These are phyloP conservation scores for Beauveria bassiana DNA, from an alignment of 2,329 filamentous ascomycete genomes.

Conservation along the genomic window DNA sequence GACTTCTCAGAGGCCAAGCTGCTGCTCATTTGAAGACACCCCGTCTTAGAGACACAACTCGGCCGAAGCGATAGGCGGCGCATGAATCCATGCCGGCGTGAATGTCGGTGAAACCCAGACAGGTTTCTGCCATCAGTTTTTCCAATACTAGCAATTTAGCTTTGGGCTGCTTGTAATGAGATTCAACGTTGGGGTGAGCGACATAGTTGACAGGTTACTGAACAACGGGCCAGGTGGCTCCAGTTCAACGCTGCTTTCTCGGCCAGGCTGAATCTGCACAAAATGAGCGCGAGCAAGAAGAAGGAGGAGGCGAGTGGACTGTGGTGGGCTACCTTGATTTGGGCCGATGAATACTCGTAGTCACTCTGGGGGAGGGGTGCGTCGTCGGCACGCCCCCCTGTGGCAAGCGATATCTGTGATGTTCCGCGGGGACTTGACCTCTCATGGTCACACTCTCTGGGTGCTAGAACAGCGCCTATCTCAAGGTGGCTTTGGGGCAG, in stretches of 20 bases:
- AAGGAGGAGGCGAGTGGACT: neutral
- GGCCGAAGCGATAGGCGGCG: neutral
- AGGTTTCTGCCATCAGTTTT: neutral
- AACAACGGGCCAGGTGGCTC: conserved; percentile 1
- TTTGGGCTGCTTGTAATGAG: neutral
- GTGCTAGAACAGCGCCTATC: conserved; percentile 8
- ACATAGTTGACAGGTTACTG: neutral
- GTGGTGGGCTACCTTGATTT: conserved; percentile 7
- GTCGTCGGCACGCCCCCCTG: neutral
- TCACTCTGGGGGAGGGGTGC: neutral
- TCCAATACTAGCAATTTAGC: neutral
- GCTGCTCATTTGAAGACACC: neutral
- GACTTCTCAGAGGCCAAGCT: neutral
- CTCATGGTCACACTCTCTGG: conserved; percentile 5
- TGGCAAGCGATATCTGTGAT: conserved; percentile 4
- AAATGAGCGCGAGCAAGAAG: conserved; percentile 2
- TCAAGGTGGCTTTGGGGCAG: conserved; percentile 8
- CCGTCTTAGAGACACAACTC: neutral
- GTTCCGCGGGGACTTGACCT: conserved; percentile 1
- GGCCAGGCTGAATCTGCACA: conserved; percentile 6
- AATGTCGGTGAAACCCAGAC: conserved; percentile 2
- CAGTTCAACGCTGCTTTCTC: conserved; percentile 7
- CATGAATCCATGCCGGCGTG: neutral
- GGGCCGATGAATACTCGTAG: neutral
- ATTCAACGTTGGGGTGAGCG: conserved; percentile 3